These are phyloP conservation scores for Neurospora pannonica DNA, from an alignment of 495 filamentous ascomycete species.

Conservation along the genomic window DNA sequence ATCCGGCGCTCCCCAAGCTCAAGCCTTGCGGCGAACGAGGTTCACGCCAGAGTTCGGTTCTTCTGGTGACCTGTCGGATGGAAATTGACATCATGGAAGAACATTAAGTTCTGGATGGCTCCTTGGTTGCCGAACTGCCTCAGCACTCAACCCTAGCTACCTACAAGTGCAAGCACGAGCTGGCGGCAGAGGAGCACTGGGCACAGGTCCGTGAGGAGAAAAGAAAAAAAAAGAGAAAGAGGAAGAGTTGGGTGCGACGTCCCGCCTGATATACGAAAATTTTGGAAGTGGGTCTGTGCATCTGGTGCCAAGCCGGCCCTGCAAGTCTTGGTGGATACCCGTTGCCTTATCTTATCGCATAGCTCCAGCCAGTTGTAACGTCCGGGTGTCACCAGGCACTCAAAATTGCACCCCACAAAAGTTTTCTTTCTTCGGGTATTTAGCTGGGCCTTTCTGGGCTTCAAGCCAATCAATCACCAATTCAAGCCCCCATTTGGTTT, in stretches of 20 bases:
- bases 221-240: constrained; percentile 40
- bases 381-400: too few relatives aligned
- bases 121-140: constrained; percentile 76
- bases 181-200: constrained; percentile 55
- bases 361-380: not conserved
- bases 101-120: constrained; percentile 45
- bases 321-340: not conserved
- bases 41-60: constrained; percentile 41
- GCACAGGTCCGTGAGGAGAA: constrained; percentile 68
- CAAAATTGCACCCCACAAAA: too few relatives aligned
- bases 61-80: constrained; percentile 87
- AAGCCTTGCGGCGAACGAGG: constrained; percentile 58
- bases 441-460: too few relatives aligned
- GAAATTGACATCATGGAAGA: constrained; percentile 71
- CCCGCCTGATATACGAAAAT: constrained; percentile 15
- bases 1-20: constrained; percentile 40
- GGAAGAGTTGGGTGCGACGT: constrained; percentile 7
- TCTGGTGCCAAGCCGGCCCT: not conserved
- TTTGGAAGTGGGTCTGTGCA: constrained; percentile 15
- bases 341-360: constrained; percentile 19
- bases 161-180: constrained; percentile 8
- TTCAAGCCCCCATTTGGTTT: too few relatives aligned
- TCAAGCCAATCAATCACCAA: too few relatives aligned
- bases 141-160: constrained; percentile 65
- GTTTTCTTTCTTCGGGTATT: too few relatives aligned